phyloP scores from a whole-genome alignment of 495 filamentous ascomycete species.

The Platismatia glauca region DNA sequence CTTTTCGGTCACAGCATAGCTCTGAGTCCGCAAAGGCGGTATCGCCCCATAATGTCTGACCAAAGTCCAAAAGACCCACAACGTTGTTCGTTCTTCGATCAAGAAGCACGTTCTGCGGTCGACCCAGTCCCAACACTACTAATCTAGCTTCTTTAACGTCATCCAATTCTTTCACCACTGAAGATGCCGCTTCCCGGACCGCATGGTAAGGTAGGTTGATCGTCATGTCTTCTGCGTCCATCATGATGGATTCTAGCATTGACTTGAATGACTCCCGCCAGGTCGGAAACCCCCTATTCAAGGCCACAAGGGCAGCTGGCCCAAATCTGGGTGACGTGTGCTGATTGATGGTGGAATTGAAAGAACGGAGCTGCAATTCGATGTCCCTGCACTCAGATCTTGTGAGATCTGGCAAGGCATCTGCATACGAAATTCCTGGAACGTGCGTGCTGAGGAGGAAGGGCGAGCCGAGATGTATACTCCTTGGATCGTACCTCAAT shows the following conservation, averaged over 20 bases:
- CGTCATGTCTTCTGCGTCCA: slow-evolving; percentile 62
- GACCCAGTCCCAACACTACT: slow-evolving; percentile 47
- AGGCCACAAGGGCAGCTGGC: slow-evolving; percentile 39
- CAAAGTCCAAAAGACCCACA: slow-evolving; percentile 39
- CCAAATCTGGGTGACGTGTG: slow-evolving; percentile 43
- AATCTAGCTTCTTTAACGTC: slow-evolving; percentile 48
- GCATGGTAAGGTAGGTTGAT: slow-evolving; percentile 57
- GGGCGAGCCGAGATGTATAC: slow-evolving; percentile 33
- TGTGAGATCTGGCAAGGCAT: slow-evolving; percentile 33
- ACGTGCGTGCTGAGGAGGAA: slow-evolving; percentile 44
- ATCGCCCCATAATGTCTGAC: slow-evolving; percentile 44
- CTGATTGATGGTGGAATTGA: slow-evolving; percentile 31
- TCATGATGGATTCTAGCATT: slow-evolving; percentile 53
- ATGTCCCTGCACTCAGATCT: slow-evolving; percentile 34
- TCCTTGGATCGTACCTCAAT: slow-evolving; percentile 41
- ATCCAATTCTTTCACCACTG: slow-evolving; percentile 44
- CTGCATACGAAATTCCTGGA: slow-evolving; percentile 37
- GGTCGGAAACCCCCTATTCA: slow-evolving; percentile 38
- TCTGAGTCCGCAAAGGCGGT: slow-evolving; percentile 37
- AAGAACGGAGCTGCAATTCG: slow-evolving; percentile 34
- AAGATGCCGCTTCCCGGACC: slow-evolving; percentile 45
- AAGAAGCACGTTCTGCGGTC: slow-evolving; percentile 49
- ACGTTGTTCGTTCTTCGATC: slow-evolving; percentile 39
- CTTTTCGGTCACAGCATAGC: slow-evolving; percentile 31
- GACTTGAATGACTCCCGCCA: slow-evolving; percentile 55